Evolutionary conservation across 2,329 filamentous ascomycete genomes (phyloP).

Genomic region (Chalara sp.): DNA sequence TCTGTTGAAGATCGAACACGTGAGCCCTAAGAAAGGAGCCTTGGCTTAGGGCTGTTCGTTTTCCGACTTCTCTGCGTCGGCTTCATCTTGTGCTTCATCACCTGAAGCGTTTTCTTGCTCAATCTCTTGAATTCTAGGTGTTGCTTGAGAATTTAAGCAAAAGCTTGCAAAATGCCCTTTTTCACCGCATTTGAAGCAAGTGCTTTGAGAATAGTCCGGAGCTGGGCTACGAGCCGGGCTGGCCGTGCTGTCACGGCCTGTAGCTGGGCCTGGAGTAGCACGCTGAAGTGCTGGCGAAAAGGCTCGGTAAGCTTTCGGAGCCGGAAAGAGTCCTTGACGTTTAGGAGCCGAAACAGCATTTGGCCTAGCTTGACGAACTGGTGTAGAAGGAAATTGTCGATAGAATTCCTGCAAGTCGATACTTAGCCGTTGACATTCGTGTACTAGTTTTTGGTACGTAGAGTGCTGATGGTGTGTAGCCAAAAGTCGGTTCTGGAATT

Average conservation of each 20-base stretch:
- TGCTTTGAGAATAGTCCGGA: neutral
- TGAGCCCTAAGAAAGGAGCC: neutral
- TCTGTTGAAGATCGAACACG: neutral
- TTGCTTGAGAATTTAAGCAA: neutral
- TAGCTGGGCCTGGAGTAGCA: no score
- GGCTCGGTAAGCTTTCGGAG: no score
- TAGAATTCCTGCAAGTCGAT: no score
- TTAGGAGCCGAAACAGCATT: no score
- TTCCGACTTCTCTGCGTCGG: neutral
- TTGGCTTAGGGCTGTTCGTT: neutral
- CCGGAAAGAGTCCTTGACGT: no score
- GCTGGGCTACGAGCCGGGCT: neutral
- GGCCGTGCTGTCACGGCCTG: neutral
- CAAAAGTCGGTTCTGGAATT: no score
- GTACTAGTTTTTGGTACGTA: no score
- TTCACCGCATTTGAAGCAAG: neutral
- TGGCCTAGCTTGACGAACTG: no score
- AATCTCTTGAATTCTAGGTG: neutral
- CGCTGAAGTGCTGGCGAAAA: no score
- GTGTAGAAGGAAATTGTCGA: no score
- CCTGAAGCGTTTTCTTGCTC: neutral
- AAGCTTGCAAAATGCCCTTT: neutral
- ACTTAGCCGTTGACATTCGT: no score
- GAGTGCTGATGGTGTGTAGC: no score
- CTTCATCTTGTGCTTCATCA: neutral